Evolutionary conservation across 805 yeast genomes (phyloP).

Genomic region (Metschnikowia noctiluminum): DNA sequence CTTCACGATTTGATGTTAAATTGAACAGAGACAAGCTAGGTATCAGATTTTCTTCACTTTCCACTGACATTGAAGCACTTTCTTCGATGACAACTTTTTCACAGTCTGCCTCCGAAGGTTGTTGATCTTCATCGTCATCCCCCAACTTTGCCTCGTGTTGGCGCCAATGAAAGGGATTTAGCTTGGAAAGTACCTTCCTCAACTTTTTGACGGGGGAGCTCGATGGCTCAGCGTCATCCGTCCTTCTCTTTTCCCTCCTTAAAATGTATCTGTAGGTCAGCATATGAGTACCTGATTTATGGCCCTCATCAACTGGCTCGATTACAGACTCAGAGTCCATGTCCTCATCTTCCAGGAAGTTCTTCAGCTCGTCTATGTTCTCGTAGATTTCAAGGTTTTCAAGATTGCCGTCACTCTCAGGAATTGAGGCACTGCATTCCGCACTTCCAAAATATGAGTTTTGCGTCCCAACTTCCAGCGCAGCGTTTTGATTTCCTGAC

Average conservation of each 20-base stretch:
- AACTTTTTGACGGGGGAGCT: constrained; percentile 12
- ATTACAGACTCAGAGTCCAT: too few species aligned
- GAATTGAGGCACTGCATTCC: background rate
- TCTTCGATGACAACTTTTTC: background rate
- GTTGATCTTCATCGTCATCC: too few species aligned
- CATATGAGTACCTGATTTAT: background rate
- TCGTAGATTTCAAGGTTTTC: background rate
- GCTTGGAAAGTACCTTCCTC: constrained; percentile 4
- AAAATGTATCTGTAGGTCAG: background rate
- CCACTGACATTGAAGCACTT: background rate
- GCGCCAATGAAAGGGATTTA: constrained; percentile 14
- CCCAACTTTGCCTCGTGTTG: background rate
- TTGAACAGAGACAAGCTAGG: too few species aligned
- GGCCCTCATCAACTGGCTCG: background rate
- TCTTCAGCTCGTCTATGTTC: background rate
- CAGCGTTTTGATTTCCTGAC: background rate
- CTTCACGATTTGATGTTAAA: too few species aligned
- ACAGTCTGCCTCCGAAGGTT: too few species aligned
- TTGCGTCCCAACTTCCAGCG: background rate
- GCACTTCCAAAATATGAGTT: background rate
- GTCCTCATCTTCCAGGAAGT: background rate
- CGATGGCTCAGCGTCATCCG: constrained; percentile 1
- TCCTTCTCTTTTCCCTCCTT: constrained; percentile 1
- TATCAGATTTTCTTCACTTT: background rate
- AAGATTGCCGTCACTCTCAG: background rate